Evolutionary conservation across 768 basidiomycete genomes (phyloP), one percentile per base, ranked within the genome.

Genomic region (Rhodotorula graminis): DNA sequence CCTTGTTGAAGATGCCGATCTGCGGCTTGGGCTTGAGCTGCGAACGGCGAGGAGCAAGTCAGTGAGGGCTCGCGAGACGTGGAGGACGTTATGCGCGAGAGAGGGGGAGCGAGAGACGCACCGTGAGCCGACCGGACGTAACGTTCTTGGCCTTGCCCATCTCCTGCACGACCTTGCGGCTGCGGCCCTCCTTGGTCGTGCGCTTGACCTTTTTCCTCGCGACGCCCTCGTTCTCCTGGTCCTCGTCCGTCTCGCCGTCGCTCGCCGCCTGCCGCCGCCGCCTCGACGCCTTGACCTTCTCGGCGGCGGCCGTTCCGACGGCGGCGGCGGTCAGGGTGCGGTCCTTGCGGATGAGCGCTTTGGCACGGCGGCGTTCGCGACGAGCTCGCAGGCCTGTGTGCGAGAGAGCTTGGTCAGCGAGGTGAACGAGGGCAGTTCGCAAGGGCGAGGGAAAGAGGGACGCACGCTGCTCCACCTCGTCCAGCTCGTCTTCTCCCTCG

Each of bases 1-100:
- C 74, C 31, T 75, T 71, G 67, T 71, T 69, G 64, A 75, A 75
- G 44, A 75, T 50, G 29, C 74, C 74, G n/a, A 71, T 61, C 46
- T 69, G 47, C 25, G 15, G 47, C 23, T 66, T n/a, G 12, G 68
- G 52, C 47, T 67, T 70, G 53, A 73, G 61, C 72, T 73, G 52
- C 12, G 18, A 21, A 40, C 12, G 37, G 1, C 21, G 9, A 37
- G 19, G 61, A 8, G 63, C 16, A 29, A 27, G 27, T 27, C n/a
- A 60, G 52, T 44, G 37, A 37, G 37, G 5, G 37, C 37, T 37
- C 37, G 4, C 37, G 37, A 37, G 5, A 37, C 9, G 5, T 37
- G 4, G 37, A 37, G 37, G 37, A n/a, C n/a, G n/a, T n/a, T n/a
- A 19, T 18, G 49, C 2, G 12, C 2, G 2, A 14, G 3, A 14